These are phyloP conservation scores for Oropetium thomaeum DNA, from an alignment of 176 grass and related monocot genomes.

Conservation along the genomic window DNA sequence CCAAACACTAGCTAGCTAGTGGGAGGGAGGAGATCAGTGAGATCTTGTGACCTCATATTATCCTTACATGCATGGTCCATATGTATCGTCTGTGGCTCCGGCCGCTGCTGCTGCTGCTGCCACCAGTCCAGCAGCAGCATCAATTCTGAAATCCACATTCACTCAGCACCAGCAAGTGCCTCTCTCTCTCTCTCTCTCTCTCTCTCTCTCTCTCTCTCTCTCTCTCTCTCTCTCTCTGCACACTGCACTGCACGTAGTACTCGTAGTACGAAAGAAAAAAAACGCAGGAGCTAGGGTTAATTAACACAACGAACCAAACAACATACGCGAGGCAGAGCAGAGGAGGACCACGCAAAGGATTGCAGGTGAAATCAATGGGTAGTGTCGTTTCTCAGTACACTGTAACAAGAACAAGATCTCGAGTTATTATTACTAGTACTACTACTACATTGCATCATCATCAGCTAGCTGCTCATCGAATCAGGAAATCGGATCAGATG, in stretches of 20 bases:
- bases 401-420: background rate
- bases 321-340: background rate
- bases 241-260: no score
- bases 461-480: no score
- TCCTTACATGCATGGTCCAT: no score
- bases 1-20: background rate
- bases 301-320: background rate
- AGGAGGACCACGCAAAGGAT: background rate
- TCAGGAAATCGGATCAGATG: no score
- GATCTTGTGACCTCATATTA: conserved; percentile 30
- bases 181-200: no score
- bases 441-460: no score
- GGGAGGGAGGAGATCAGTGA: background rate
- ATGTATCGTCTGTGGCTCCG: no score
- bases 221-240: no score
- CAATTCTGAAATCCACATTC: background rate
- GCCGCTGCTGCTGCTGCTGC: background rate
- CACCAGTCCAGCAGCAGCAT: background rate
- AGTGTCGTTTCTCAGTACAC: background rate
- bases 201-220: no score
- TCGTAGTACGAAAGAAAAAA: no score
- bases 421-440: no score
- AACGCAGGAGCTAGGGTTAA: no score
- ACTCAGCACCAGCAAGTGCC: background rate
- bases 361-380: conserved; percentile 3